Evolutionary conservation across 768 basidiomycete genomes (phyloP).

Genomic region (button mushroom (Agaricus bisporus)): DNA sequence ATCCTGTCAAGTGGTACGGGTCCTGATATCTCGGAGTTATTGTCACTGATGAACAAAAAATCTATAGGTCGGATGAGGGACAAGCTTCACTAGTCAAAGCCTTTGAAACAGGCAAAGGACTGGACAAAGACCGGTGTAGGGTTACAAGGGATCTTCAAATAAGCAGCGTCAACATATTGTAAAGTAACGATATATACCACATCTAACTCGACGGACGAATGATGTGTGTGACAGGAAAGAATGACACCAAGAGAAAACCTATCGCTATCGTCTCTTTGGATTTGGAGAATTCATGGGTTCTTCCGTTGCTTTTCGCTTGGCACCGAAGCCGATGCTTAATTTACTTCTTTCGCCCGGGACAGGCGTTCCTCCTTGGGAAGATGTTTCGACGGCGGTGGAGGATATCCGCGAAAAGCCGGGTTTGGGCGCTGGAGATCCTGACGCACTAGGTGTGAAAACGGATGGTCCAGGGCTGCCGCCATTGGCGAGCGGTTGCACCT

Average conservation of each 20-base stretch:
- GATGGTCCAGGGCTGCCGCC: conserved; percentile 43
- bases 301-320: conserved; percentile 74
- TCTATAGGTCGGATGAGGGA: conserved; percentile 74
- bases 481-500: conserved; percentile 31
- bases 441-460: conserved; percentile 21
- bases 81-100: conserved; percentile 71
- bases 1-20: conserved; percentile 73
- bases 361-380: conserved; percentile 49
- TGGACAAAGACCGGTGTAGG: conserved; percentile 69
- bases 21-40: background rate
- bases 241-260: background rate
- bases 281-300: conserved; percentile 65
- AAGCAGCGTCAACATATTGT: conserved; percentile 63
- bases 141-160: conserved; percentile 73
- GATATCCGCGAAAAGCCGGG: conserved; percentile 77
- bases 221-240: background rate
- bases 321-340: conserved; percentile 70
- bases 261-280: conserved; percentile 44
- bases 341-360: conserved; percentile 62
- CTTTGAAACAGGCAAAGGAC: conserved; percentile 62
- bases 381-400: conserved; percentile 44
- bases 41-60: background rate
- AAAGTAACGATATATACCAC: conserved; percentile 15
- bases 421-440: conserved; percentile 60
- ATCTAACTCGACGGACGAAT: background rate